Evolutionary conservation across 2,329 filamentous ascomycete species (phyloP).

Genomic region (Diaporthe sp.): DNA sequence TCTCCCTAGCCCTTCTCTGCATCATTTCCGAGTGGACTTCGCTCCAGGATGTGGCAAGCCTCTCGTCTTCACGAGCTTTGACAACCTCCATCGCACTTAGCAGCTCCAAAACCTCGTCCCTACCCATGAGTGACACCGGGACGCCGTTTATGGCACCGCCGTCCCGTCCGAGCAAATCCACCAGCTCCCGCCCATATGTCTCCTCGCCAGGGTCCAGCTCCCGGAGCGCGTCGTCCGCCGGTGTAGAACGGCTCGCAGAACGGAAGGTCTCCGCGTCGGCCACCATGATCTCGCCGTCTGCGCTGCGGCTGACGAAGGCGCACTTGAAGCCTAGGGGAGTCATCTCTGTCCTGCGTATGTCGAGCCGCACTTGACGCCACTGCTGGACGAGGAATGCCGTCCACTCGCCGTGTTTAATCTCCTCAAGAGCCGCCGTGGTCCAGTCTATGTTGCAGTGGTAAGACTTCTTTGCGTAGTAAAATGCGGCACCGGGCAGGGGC

Average conservation of each 20-base stretch:
- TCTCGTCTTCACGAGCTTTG: not conserved
- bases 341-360: not conserved
- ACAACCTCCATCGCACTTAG: not conserved
- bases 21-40: not conserved
- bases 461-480: slow-evolving; percentile 2
- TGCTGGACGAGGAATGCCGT: slow-evolving; percentile 18
- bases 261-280: not conserved
- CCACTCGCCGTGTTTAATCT: slow-evolving; percentile 9
- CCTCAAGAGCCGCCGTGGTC: slow-evolving; percentile 16
- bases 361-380: not conserved
- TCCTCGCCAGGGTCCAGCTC: slow-evolving; percentile 1
- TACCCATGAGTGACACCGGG: not conserved
- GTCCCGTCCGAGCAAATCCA: not conserved
- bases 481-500: slow-evolving; percentile 17
- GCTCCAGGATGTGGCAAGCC: not conserved
- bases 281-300: not conserved
- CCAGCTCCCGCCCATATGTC: not conserved
- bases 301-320: slow-evolving; percentile 11
- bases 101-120: not conserved
- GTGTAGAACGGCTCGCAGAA: not conserved
- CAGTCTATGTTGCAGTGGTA: slow-evolving; percentile 4
- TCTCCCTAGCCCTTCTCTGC: slow-evolving; percentile 3
- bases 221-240: not conserved
- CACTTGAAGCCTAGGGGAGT: slow-evolving; percentile 1
- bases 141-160: not conserved